phyloP scores from a whole-genome alignment of 177 flowering plant species.

The Vitis hybrid region DNA sequence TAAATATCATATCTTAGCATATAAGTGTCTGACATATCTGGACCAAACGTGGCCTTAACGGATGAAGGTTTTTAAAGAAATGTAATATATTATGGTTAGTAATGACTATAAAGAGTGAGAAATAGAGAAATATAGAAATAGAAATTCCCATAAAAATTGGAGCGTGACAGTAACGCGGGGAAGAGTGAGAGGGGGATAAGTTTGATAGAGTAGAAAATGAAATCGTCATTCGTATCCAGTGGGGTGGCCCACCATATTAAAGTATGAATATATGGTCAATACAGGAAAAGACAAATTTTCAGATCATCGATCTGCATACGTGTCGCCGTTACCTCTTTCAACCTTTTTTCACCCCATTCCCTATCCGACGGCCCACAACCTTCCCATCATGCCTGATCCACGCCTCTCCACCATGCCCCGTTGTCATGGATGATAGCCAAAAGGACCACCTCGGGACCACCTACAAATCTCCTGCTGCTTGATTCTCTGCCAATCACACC shows the following conservation, averaged over 20 bases:
- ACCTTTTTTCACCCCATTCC: not conserved
- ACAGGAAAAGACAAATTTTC: conserved; percentile 6
- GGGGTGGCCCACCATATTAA: conserved; percentile 11
- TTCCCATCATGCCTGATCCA: not conserved
- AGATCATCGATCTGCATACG: not conserved
- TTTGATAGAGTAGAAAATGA: not conserved
- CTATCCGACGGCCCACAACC: not conserved
- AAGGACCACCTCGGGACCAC: conserved; percentile 17
- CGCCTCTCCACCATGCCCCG: not conserved
- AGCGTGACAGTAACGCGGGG: too few relatives aligned
- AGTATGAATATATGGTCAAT: conserved; percentile 18
- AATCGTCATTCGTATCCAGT: conserved; percentile 17
- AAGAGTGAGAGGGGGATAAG: not conserved
- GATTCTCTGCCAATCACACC: not conserved
- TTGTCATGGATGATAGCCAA: not conserved
- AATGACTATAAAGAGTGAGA: too few relatives aligned
- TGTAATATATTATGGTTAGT: too few relatives aligned
- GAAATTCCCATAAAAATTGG: too few relatives aligned
- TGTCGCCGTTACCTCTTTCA: not conserved
- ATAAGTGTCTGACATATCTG: too few relatives aligned
- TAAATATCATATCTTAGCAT: too few relatives aligned
- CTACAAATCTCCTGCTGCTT: not conserved
- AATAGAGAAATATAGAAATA: too few relatives aligned
- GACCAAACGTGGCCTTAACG: too few relatives aligned
- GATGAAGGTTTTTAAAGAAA: too few relatives aligned